A percentile compares a stretch with the other conserved stretches of the same genome.
Evolutionary conservation across 139 green algal genomes (phyloP).

Genomic region (Helicosporidium sp.): DNA sequence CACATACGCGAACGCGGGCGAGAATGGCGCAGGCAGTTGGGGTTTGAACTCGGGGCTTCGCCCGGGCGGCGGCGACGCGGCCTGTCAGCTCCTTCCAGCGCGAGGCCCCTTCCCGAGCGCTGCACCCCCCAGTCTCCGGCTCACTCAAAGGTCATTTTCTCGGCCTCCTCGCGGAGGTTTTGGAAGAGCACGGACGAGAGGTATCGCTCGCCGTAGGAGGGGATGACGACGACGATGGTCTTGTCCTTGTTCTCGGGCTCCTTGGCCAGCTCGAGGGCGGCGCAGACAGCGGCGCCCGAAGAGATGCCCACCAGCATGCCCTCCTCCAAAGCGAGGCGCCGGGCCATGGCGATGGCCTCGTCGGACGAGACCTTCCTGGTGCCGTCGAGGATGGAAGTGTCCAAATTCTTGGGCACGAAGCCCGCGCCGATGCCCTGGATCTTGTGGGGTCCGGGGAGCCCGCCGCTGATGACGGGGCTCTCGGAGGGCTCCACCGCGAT

Average conservation of each 20-base stretch:
- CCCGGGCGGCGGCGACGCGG: too few relatives aligned
- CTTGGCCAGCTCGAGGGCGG: constrained; percentile 47
- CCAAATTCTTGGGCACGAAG: constrained; percentile 79
- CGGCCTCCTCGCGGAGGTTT: constrained; percentile 50
- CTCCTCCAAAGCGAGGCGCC: constrained; percentile 63
- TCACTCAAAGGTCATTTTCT: constrained; percentile 59
- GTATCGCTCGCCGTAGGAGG: constrained; percentile 76
- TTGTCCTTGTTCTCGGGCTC: constrained; percentile 69
- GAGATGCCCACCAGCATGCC: constrained; percentile 52
- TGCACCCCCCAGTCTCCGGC: neutral
- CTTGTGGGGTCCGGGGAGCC: constrained; percentile 73
- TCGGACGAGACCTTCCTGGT: constrained; percentile 60
- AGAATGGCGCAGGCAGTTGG: too few relatives aligned
- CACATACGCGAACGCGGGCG: too few relatives aligned
- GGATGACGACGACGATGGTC: constrained; percentile 65
- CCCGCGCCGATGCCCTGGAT: constrained; percentile 93
- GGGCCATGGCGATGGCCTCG: constrained; percentile 69
- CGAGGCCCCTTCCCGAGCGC: too few relatives aligned
- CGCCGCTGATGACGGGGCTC: constrained; percentile 37
- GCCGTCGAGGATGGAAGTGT: constrained; percentile 63
- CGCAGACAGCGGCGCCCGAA: constrained; percentile 32
- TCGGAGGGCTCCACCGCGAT: constrained; percentile 59
- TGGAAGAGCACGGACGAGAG: constrained; percentile 74
- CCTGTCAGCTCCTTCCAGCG: too few relatives aligned
- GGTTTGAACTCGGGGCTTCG: too few relatives aligned